Base-by-base conservation (phyloP, 106 monocot genomes). In the Dactylorhiza incarnata region DNA sequence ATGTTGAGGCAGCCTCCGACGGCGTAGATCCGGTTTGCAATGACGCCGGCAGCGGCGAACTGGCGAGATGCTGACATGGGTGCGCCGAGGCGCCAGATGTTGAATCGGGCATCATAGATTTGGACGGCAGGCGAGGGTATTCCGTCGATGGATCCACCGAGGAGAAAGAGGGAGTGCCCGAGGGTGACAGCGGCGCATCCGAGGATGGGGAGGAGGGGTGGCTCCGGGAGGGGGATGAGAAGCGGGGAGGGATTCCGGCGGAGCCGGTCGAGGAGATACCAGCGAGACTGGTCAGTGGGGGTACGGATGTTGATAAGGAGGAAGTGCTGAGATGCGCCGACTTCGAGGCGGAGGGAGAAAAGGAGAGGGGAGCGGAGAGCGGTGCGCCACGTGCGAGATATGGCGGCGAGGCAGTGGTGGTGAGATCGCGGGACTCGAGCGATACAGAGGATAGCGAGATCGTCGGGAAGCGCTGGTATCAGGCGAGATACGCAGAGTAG, bases 381-480 rank as follows among this genome's bases (percentile, higher is more conserved):
- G 75, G 86, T 45, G 56, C 78, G 84, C 84, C 84, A 90, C 8
- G 90, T 79, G 5, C 87, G 86, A 20, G 88, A 94, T 10, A 95
- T 90, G 72, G 67, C 84, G 71, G 84, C 67, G 62, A 92, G 95
- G 54, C 0, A 12, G 2, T 81, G 77, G 80, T 89, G 86, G 74
- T 70, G 58, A 80, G 69, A 74, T 22, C 56, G 81, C 6, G 95
- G 90, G 9, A 90, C 62, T 15, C 81, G 76, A 19, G 95, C 88
- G 71, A 95, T 80, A 83, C 83, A 86, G 26, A 73, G 84, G 70
- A 84, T 22, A 29, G 90, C 37, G 51, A 95, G 46, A n/a, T 95
- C 95, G 80, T 92, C 85, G 4, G 95, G 95, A n/a, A 95, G 81
- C 9, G 46, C 47, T 13, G 92, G 92, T 76, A 95, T 73, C 13